Percentiles rank a stretch among this genome's conserved stretches.
phyloP scores from a whole-genome alignment of 306 rosid genomes.

The Dryas octopetala region DNA sequence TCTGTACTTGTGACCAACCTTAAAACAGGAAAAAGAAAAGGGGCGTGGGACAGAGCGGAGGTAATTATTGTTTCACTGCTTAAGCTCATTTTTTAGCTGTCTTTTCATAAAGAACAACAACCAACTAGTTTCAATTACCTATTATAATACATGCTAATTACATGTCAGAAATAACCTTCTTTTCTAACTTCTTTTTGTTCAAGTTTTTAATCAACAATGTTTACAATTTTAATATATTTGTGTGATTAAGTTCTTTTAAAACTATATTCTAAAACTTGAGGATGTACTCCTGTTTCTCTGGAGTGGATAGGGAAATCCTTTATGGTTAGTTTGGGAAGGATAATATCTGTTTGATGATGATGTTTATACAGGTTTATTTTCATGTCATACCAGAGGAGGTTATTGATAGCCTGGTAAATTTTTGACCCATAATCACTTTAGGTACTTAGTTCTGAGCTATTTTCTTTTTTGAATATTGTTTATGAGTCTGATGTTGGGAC shows the following conservation, averaged over 20 bases:
- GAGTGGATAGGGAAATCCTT: background rate
- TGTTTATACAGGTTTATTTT: slow-evolving; percentile 70
- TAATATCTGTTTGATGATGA: slow-evolving; percentile 25
- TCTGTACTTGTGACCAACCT: slow-evolving; percentile 85
- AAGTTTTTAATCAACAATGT: background rate
- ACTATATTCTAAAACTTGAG: background rate
- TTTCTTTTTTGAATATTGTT: slow-evolving; percentile 35
- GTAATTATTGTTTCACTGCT: slow-evolving; percentile 38
- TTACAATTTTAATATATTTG: no score
- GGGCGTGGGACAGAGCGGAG: slow-evolving; percentile 90
- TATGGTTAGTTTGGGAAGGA: slow-evolving; percentile 9
- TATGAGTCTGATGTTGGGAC: slow-evolving; percentile 45
- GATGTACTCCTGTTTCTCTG: background rate
- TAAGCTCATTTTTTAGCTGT: slow-evolving; percentile 7
- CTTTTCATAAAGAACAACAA: slow-evolving; percentile 11
- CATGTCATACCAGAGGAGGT: slow-evolving; percentile 77
- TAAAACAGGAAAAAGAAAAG: slow-evolving; percentile 68
- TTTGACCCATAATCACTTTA: slow-evolving; percentile 6
- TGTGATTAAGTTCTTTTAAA: no score
- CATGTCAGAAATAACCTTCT: background rate
- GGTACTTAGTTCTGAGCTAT: slow-evolving; percentile 24
- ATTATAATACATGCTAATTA: no score
- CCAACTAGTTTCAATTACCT: background rate
- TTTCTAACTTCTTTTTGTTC: background rate
- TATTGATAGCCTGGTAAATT: slow-evolving; percentile 70